A percentile compares a stretch with the other conserved stretches of the same genome.
These are phyloP conservation scores for Trichosporon asahii DNA, from an alignment of 1,284 basidiomycete species.

Conservation along the genomic window DNA sequence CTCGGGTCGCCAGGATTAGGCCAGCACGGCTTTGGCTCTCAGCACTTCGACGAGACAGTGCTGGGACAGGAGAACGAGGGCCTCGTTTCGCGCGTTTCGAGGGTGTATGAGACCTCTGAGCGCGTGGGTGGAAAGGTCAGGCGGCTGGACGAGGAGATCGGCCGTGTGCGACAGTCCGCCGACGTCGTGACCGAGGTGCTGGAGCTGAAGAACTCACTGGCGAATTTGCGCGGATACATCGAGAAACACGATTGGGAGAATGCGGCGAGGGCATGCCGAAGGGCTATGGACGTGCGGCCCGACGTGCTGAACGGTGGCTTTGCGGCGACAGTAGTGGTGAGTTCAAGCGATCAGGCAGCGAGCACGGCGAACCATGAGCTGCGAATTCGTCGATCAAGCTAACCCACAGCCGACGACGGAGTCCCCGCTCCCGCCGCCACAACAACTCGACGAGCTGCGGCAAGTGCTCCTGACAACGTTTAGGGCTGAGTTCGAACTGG, in stretches of 20 bases:
- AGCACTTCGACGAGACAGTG: slow-evolving; percentile 13
- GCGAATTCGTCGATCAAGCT: background rate
- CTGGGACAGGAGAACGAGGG: slow-evolving; percentile 36
- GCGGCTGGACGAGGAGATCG: slow-evolving; percentile 84
- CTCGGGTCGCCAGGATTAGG: slow-evolving; percentile 30
- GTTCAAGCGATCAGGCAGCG: slow-evolving; percentile 36
- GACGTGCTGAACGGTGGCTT: slow-evolving; percentile 79
- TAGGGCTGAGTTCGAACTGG: slow-evolving; percentile 73
- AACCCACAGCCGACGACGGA: slow-evolving; percentile 75
- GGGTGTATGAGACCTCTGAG: slow-evolving; percentile 67
- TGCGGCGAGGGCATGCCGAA: slow-evolving; percentile 81
- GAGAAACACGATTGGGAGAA: slow-evolving; percentile 90
- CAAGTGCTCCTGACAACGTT: slow-evolving; percentile 75
- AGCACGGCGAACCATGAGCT: too few relatives aligned
- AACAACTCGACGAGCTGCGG: slow-evolving; percentile 73
- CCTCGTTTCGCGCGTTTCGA: slow-evolving; percentile 45
- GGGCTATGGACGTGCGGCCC: slow-evolving; percentile 77
- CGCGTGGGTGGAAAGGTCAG: slow-evolving; percentile 85
- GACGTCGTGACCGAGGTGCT: slow-evolving; percentile 82
- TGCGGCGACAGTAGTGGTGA: slow-evolving; percentile 79
- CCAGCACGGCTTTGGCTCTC: slow-evolving; percentile 23
- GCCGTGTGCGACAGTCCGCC: slow-evolving; percentile 73
- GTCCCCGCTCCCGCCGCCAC: slow-evolving; percentile 76
- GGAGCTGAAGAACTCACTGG: slow-evolving; percentile 85
- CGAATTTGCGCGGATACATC: slow-evolving; percentile 70